Evolutionary conservation across 2,329 filamentous ascomycete species (phyloP).

Genomic region (Calonectria henricotiae): DNA sequence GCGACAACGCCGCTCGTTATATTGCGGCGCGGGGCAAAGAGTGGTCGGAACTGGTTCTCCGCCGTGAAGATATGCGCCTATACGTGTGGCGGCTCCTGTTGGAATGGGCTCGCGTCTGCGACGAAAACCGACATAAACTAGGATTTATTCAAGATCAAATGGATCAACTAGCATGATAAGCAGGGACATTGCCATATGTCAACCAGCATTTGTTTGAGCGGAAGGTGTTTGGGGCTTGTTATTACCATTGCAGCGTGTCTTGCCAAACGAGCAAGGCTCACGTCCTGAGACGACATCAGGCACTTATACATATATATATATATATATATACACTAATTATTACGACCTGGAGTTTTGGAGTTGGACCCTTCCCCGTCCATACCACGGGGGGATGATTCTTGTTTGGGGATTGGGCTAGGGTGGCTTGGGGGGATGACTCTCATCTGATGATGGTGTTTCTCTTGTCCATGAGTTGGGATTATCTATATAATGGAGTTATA

Average conservation of each 20-base stretch:
- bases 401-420: conserved; percentile 16
- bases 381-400: conserved; percentile 12
- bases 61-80: conserved; percentile 77
- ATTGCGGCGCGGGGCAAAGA: conserved; percentile 74
- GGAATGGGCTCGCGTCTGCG: conserved; percentile 71
- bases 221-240: conserved; percentile 29
- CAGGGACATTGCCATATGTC: conserved; percentile 30
- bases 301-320: conserved; percentile 40
- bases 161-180: conserved; percentile 40
- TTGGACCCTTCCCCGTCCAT: conserved; percentile 26
- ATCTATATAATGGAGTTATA: conserved; percentile 32
- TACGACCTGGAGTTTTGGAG: conserved; percentile 51
- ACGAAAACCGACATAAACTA: conserved; percentile 62
- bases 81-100: conserved; percentile 76
- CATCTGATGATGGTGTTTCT: conserved; percentile 7
- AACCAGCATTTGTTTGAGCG: conserved; percentile 37
- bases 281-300: conserved; percentile 22
- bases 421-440: background rate
- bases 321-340: conserved; percentile 42
- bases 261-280: conserved; percentile 28
- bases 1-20: conserved; percentile 71
- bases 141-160: conserved; percentile 64
- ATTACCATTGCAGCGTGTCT: conserved; percentile 28
- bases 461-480: conserved; percentile 24
- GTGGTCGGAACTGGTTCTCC: conserved; percentile 76